These are phyloP conservation scores for Citrus mangshanensis DNA, from an alignment of 345 rosid genomes.

Conservation along the genomic window DNA sequence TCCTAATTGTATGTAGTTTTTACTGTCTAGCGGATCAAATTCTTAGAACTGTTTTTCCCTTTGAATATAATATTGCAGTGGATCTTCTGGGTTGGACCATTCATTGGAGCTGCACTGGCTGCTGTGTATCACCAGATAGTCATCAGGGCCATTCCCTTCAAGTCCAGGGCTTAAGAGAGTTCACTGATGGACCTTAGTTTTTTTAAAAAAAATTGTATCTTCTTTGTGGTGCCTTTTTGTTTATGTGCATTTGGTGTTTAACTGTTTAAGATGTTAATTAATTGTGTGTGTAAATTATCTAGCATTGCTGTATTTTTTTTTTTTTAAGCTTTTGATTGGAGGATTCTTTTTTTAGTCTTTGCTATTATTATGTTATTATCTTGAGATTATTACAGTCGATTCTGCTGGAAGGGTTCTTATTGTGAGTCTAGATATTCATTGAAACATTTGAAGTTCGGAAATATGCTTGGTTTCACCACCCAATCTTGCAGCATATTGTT, in stretches of 20 bases:
- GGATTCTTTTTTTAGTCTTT: conserved; percentile 16
- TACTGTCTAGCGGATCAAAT: background rate
- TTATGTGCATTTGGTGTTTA: too few species aligned
- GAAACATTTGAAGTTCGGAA: too few species aligned
- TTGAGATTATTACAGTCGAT: too few species aligned
- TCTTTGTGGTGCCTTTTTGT: background rate
- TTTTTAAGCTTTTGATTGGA: background rate
- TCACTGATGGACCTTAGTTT: background rate
- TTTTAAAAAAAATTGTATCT: background rate
- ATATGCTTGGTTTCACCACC: too few species aligned
- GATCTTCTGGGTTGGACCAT: conserved; percentile 82
- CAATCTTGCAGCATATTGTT: too few species aligned
- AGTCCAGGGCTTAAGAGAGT: conserved; percentile 37
- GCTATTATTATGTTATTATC: background rate
- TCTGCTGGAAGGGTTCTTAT: too few species aligned
- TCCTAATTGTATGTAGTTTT: background rate
- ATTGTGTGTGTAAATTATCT: conserved; percentile 38
- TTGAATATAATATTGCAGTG: conserved; percentile 33
- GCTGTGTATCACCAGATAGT: conserved; percentile 67
- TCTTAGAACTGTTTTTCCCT: background rate
- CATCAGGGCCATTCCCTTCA: conserved; percentile 75
- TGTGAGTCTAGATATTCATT: too few species aligned
- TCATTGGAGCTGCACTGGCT: conserved; percentile 75
- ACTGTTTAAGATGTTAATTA: conserved; percentile 17
- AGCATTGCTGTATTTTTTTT: background rate